phyloP scores from a whole-genome alignment of 2,329 filamentous ascomycete genomes.

The Trichoderma endophyticum region DNA sequence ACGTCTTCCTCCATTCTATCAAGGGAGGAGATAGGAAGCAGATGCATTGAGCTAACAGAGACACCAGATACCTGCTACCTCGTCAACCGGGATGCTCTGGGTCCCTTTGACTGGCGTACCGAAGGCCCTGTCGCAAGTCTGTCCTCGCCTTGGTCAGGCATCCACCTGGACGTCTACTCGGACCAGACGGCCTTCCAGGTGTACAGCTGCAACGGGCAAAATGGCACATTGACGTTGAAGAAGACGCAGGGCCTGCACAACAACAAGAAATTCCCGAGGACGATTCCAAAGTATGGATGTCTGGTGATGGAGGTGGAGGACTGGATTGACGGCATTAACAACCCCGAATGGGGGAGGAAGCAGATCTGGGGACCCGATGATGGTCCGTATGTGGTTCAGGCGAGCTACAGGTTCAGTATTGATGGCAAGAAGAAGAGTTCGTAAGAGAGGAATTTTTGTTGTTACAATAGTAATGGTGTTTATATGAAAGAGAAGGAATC shows the following conservation, averaged over 20 bases:
- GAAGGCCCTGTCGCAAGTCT: slow-evolving; percentile 62
- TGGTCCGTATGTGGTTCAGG: slow-evolving; percentile 60
- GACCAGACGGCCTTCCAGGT: slow-evolving; percentile 88
- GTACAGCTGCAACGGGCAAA: slow-evolving; percentile 76
- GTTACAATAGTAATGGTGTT: too few relatives aligned
- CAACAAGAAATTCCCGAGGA: slow-evolving; percentile 53
- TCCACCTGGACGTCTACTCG: slow-evolving; percentile 74
- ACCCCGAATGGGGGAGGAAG: slow-evolving; percentile 80
- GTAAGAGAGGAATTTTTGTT: slow-evolving; percentile 29
- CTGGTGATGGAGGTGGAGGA: slow-evolving; percentile 89
- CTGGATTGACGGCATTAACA: slow-evolving; percentile 91
- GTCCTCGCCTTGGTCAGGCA: slow-evolving; percentile 73
- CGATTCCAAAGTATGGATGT: slow-evolving; percentile 75
- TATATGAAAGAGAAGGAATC: neutral
- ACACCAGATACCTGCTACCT: slow-evolving; percentile 63
- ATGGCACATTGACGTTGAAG: slow-evolving; percentile 69
- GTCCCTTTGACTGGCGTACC: slow-evolving; percentile 61
- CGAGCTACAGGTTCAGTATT: slow-evolving; percentile 58
- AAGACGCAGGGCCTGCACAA: slow-evolving; percentile 63
- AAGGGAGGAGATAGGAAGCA: neutral
- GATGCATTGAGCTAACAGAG: neutral
- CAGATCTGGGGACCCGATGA: slow-evolving; percentile 60
- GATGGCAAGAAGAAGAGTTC: neutral
- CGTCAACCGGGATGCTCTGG: slow-evolving; percentile 58
- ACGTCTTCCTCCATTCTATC: too few relatives aligned